A percentile compares a stretch with the other conserved stretches of the same genome.
Evolutionary conservation across 2,329 filamentous ascomycete genomes (phyloP).

Genomic region (Cercospora canescens): DNA sequence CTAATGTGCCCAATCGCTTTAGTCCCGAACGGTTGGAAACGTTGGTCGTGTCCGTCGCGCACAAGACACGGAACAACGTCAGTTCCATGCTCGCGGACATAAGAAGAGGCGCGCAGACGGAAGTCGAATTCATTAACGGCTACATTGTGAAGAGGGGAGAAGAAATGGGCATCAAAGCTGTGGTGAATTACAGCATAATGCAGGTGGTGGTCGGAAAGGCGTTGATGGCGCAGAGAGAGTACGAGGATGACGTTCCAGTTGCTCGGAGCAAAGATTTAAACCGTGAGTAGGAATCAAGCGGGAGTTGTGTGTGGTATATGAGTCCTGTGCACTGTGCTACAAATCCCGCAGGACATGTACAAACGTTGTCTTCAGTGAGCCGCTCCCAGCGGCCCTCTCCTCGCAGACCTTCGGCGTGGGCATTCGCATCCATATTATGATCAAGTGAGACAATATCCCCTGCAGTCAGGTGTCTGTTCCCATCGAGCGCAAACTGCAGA

Average conservation of each 20-base stretch:
- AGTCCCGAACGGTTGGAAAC: conserved; percentile 62
- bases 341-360: neutral
- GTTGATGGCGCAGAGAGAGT: conserved; percentile 45
- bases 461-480: no score
- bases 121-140: conserved; percentile 84
- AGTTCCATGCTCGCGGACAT: conserved; percentile 71
- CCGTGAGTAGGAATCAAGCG: conserved; percentile 2
- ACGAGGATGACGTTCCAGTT: conserved; percentile 42
- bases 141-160: conserved; percentile 77
- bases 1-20: conserved; percentile 61
- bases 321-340: neutral
- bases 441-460: no score
- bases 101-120: conserved; percentile 61
- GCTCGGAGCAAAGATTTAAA: conserved; percentile 13
- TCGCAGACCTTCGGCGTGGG: no score
- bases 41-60: conserved; percentile 56
- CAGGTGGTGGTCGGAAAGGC: conserved; percentile 72
- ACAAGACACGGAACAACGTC: conserved; percentile 56
- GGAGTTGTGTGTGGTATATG: no score
- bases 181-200: conserved; percentile 71
- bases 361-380: neutral
- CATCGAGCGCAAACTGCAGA: no score
- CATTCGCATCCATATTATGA: no score
- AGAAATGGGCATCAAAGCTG: conserved; percentile 70
- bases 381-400: neutral